These are phyloP conservation scores for Plenodomus lindquistii DNA, from an alignment of 2,329 filamentous ascomycete genomes.

Conservation along the genomic window DNA sequence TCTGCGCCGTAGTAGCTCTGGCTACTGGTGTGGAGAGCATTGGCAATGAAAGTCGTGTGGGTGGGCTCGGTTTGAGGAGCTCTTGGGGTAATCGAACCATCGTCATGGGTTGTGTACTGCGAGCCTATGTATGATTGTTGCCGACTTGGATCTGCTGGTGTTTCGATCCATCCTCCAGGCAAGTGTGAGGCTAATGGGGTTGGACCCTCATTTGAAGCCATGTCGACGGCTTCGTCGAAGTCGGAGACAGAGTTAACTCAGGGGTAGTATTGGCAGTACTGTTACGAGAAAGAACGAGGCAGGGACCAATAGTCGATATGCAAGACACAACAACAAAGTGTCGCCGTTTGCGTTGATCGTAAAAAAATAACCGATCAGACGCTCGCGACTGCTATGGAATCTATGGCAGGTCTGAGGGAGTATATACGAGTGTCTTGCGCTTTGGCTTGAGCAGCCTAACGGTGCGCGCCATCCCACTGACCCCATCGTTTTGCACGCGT, in stretches of 20 bases:
- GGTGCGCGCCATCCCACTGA: slow-evolving; percentile 7
- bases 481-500: slow-evolving; percentile 16
- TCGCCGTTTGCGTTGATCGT: slow-evolving; percentile 4
- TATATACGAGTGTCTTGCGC: slow-evolving; percentile 2
- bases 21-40: slow-evolving; percentile 22
- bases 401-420: slow-evolving; percentile 1
- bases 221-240: slow-evolving; percentile 11
- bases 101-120: slow-evolving; percentile 11
- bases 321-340: slow-evolving; percentile 1
- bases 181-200: slow-evolving; percentile 39
- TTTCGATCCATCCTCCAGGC: slow-evolving; percentile 43
- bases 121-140: slow-evolving; percentile 29
- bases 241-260: background rate
- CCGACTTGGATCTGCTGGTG: slow-evolving; percentile 29
- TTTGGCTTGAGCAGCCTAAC: slow-evolving; percentile 1
- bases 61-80: slow-evolving; percentile 1
- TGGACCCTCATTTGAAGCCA: slow-evolving; percentile 34
- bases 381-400: slow-evolving; percentile 3
- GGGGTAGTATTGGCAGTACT: background rate
- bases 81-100: background rate
- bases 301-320: background rate
- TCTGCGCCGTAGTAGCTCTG: slow-evolving; percentile 14
- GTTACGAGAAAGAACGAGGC: background rate
- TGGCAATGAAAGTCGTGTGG: slow-evolving; percentile 20
- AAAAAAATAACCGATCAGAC: background rate